Evolutionary conservation across 163 green algal genomes (phyloP), one percentile per base, ranked within the genome.

Genomic region (Prototheca cutis): DNA sequence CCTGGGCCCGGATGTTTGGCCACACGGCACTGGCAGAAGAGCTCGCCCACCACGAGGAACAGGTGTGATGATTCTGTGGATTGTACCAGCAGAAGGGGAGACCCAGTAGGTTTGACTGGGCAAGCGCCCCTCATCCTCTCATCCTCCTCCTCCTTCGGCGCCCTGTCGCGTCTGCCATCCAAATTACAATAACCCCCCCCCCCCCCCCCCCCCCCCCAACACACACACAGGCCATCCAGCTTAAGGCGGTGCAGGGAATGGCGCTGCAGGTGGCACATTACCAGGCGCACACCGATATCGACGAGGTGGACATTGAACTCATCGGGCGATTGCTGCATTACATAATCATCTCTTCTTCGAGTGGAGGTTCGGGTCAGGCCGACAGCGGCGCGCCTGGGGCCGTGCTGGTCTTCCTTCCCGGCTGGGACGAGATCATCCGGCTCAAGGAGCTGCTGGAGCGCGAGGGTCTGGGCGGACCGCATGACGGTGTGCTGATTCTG

Each of bases 401-500:
- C 10, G 67, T 95, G 10, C 76, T 95, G 3, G 76, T 95, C 23
- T 95, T 95, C 67, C 70, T 94, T 27, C 84, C 87, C 10, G 87
- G 87, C 7, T 95, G 83, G 80, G 75, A 93, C 54, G 87, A 95
- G 62, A 95, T 95, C 53, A 80, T 80, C 3, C 53, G 73, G 24
- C 63, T 93, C 19, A 82, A 80, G 47, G 84, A 94, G 6, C 13
- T 53, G 30, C 71, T 94, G 60, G 68, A 78, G 48, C 36, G 36
- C 36, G 36, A 45, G 36, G 36, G 36, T 45, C 17, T 45, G 36
- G 36, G 36, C 10, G 36, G 36, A 15, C 36, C 17, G 36, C 36
- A 45, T 45, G 36, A 33, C 63, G 61, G 57, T 47, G 82, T 78
- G 53, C 45, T 66, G n/a, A 29, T 94, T 6, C 72, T 89, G 45